Percentiles rank a stretch among this genome's conserved stretches.
These are phyloP conservation scores for Lepidium campestre DNA, from an alignment of 441 rosid genomes.

Conservation along the genomic window DNA sequence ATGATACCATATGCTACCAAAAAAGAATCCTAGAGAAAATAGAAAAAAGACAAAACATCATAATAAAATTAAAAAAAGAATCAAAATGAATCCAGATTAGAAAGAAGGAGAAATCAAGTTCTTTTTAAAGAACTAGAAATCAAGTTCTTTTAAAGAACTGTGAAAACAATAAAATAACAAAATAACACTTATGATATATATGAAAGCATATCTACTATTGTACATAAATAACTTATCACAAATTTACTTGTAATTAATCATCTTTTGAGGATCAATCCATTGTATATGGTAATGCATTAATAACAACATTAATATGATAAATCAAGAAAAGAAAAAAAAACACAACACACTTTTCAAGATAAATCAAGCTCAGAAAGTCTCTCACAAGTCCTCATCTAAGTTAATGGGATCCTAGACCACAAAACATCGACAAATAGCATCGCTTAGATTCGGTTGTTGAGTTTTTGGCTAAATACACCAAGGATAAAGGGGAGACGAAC, in stretches of 20 bases:
- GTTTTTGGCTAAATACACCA: too few relatives aligned
- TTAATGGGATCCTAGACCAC: too few relatives aligned
- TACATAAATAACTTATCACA: background rate
- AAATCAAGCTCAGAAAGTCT: too few relatives aligned
- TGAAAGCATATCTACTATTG: background rate
- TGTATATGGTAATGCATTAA: background rate
- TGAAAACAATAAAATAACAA: background rate
- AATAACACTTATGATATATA: background rate
- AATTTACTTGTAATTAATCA: background rate
- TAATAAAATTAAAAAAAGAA: background rate
- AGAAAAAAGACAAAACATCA: too few relatives aligned
- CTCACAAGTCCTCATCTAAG: too few relatives aligned
- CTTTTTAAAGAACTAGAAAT: too few relatives aligned
- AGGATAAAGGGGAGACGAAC: too few relatives aligned
- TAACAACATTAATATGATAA: background rate
- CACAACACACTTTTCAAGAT: background rate
- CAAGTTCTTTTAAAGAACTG: background rate
- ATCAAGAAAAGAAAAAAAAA: background rate
- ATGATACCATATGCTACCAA: slow-evolving; percentile 1
- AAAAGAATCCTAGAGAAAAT: background rate
- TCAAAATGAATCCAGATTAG: background rate
- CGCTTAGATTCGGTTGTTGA: too few relatives aligned
- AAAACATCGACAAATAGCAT: too few relatives aligned
- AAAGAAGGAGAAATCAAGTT: too few relatives aligned
- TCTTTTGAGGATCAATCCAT: background rate